Percentiles rank a stretch among this genome's conserved stretches.
Conservation (phyloP, 2,329 filamentous ascomycete species). For the Penicillium sp. region DNA sequence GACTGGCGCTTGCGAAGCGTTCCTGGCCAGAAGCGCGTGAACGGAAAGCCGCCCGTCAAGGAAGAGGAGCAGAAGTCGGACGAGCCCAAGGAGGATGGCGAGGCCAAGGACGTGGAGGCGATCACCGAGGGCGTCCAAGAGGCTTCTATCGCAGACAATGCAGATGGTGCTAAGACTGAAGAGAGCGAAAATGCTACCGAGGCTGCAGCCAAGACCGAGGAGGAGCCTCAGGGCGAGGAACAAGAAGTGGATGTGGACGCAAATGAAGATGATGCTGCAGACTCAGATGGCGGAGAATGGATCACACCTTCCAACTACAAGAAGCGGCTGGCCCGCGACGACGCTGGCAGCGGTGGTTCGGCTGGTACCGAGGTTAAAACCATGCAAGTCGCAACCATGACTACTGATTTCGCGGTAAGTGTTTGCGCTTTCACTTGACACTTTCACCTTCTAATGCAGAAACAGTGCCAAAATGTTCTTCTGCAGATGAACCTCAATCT, state of each 20-base stretch:
- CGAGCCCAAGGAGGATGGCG: constrained; percentile 33
- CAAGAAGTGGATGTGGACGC: constrained; percentile 27
- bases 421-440: too few species aligned
- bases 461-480: constrained; percentile 78
- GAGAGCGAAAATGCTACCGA: constrained; percentile 18
- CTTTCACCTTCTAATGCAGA: constrained; percentile 9
- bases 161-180: constrained; percentile 29
- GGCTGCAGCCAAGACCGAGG: constrained; percentile 11
- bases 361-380: constrained; percentile 61
- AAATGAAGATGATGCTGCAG: constrained; percentile 38
- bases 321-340: constrained; percentile 75
- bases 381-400: constrained; percentile 88
- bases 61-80: constrained; percentile 44
- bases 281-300: constrained; percentile 72
- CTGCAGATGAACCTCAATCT: constrained; percentile 94
- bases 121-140: constrained; percentile 35
- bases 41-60: constrained; percentile 66
- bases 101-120: constrained; percentile 31
- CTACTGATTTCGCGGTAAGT: constrained; percentile 89
- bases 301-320: constrained; percentile 93
- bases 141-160: constrained; percentile 30
- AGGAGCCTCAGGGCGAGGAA: constrained; percentile 24
- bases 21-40: constrained; percentile 78
- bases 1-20: constrained; percentile 80
- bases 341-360: constrained; percentile 50